These are phyloP conservation scores for Medicago ruthenica DNA, from an alignment of 306 rosid species.

Conservation along the genomic window DNA sequence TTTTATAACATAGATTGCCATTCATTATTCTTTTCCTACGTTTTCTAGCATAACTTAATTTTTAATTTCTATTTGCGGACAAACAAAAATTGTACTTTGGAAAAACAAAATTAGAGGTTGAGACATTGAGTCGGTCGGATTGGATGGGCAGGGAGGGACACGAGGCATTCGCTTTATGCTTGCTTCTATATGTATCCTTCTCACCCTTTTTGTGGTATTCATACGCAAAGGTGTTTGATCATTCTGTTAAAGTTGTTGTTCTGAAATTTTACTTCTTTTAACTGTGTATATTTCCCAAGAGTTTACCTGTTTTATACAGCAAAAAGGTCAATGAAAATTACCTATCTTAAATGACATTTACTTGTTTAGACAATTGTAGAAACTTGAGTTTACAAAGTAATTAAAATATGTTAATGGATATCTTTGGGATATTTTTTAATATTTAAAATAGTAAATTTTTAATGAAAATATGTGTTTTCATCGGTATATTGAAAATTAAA, in stretches of 20 bases:
- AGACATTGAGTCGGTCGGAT: slow-evolving; percentile 12
- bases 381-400: no score
- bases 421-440: no score
- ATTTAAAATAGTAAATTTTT: no score
- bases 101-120: slow-evolving; percentile 2
- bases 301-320: not conserved
- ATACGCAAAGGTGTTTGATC: not conserved
- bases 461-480: no score
- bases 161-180: not conserved
- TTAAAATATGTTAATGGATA: no score
- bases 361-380: not conserved
- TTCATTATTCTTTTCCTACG: slow-evolving; percentile 12
- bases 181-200: not conserved
- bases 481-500: no score
- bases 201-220: not conserved
- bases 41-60: not conserved
- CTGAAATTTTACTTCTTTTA: not conserved
- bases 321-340: not conserved
- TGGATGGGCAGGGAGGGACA: not conserved
- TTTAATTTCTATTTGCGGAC: slow-evolving; percentile 4
- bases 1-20: slow-evolving; percentile 49
- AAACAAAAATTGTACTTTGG: slow-evolving; percentile 8
- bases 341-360: not conserved
- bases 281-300: not conserved
- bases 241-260: not conserved